phyloP scores from a whole-genome alignment of 805 yeast species.

The Saccharomycopsis lassenensis region DNA sequence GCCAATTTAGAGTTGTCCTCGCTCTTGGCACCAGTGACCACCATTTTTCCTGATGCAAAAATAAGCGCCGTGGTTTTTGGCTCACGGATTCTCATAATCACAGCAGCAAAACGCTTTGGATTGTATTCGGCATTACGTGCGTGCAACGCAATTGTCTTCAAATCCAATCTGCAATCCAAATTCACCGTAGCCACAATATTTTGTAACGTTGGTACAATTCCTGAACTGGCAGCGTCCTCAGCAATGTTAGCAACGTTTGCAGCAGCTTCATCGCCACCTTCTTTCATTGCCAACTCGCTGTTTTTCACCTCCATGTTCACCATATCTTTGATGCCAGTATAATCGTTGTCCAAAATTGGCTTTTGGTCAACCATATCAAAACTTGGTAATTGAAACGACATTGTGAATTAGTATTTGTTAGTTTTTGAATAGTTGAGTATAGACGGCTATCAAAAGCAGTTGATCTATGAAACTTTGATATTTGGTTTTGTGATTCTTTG shows the following conservation, averaged over 20 bases:
- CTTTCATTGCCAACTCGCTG: neutral
- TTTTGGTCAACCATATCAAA: conserved; percentile 14
- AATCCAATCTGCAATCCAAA: conserved; percentile 88
- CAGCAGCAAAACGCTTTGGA: conserved; percentile 98
- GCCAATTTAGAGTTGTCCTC: conserved; percentile 98
- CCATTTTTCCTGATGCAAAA: conserved; percentile 99
- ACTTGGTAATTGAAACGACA: conserved; percentile 17
- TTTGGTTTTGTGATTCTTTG: too few species aligned
- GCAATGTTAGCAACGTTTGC: neutral
- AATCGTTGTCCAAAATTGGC: conserved; percentile 8
- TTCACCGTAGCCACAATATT: conserved; percentile 98
- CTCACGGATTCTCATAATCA: conserved; percentile 97
- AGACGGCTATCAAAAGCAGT: too few species aligned
- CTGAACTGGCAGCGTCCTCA: conserved; percentile 68
- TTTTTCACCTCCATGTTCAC: neutral
- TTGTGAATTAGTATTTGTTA: too few species aligned
- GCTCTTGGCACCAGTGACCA: conserved; percentile 97
- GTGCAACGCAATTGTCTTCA: conserved; percentile 94
- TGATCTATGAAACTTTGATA: too few species aligned
- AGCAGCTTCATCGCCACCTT: neutral
- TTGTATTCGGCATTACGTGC: conserved; percentile 99
- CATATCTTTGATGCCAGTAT: conserved; percentile 1
- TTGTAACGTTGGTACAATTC: conserved; percentile 88
- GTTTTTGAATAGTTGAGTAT: too few species aligned
- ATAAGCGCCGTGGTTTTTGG: conserved; percentile 97